These are phyloP conservation scores for Leccinum insolens DNA, from an alignment of 1,284 basidiomycete species.

Conservation along the genomic window DNA sequence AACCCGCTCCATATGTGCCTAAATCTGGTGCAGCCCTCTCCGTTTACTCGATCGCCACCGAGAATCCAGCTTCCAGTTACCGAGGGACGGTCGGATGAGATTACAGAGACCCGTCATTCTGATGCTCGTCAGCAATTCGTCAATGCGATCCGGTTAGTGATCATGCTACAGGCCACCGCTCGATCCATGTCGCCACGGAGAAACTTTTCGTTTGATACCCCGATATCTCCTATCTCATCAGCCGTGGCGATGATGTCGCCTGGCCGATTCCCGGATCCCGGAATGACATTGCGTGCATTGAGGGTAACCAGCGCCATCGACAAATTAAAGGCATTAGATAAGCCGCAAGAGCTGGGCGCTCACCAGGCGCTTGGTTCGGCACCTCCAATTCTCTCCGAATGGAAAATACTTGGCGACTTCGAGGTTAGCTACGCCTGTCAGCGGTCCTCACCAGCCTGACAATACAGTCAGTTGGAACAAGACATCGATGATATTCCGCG, in stretches of 20 bases:
- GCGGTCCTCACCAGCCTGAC: conserved; percentile 10
- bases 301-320: conserved; percentile 46
- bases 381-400: conserved; percentile 44
- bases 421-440: conserved; percentile 22
- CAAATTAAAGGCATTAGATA: conserved; percentile 54
- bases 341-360: conserved; percentile 52
- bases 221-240: no score
- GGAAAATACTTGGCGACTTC: conserved; percentile 42
- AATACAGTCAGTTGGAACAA: conserved; percentile 65
- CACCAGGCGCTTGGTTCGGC: conserved; percentile 40
- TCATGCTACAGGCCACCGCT: conserved; percentile 45
- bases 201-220: conserved; percentile 34
- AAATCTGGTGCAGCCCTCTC: conserved; percentile 26
- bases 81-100: conserved; percentile 35
- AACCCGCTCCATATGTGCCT: conserved; percentile 20
- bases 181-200: conserved; percentile 34
- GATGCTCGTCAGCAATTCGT: conserved; percentile 41
- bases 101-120: conserved; percentile 26
- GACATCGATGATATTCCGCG: conserved; percentile 73
- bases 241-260: no score
- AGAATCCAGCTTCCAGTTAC: conserved; percentile 32
- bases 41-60: conserved; percentile 26
- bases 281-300: no score
- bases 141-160: conserved; percentile 49
- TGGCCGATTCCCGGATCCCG: no score